phyloP scores from a whole-genome alignment of 495 filamentous ascomycete species.

The Lasiosphaeria miniovina region DNA sequence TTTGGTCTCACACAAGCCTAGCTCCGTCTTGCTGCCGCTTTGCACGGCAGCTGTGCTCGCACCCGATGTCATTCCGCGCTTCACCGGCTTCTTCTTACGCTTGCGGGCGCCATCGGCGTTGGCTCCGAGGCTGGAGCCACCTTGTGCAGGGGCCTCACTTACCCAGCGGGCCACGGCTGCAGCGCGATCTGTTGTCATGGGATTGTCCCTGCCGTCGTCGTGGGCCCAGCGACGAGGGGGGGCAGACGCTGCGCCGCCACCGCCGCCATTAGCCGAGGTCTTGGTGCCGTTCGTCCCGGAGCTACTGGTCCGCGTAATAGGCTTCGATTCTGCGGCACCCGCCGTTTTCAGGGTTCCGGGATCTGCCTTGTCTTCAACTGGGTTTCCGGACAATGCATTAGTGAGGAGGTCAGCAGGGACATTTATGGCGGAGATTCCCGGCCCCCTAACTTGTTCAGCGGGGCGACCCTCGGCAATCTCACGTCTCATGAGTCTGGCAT shows the following conservation, averaged over 20 bases:
- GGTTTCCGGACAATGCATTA: background rate
- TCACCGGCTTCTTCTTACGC: constrained; percentile 31
- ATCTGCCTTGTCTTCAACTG: background rate
- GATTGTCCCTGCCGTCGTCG: constrained; percentile 64
- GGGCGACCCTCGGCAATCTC: background rate
- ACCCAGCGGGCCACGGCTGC: constrained; percentile 67
- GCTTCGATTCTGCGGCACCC: background rate
- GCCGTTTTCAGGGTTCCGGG: background rate
- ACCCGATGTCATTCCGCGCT: background rate
- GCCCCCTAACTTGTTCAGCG: background rate
- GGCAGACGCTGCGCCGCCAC: background rate
- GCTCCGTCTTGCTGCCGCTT: background rate
- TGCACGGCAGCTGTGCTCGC: background rate
- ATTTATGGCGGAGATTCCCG: background rate
- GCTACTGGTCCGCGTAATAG: constrained; percentile 1
- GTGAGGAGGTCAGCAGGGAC: background rate
- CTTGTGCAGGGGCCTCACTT: constrained; percentile 17
- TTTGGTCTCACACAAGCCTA: background rate
- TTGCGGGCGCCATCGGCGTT: constrained; percentile 11
- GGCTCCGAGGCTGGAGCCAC: constrained; percentile 1
- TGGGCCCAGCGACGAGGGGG: constrained; percentile 51
- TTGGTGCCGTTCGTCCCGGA: background rate
- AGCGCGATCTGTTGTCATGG: constrained; percentile 65
- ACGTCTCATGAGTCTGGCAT: constrained; percentile 10
- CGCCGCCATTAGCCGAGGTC: background rate